phyloP scores from a whole-genome alignment of 257 asterid genomes.

The Ilex aquifolium region DNA sequence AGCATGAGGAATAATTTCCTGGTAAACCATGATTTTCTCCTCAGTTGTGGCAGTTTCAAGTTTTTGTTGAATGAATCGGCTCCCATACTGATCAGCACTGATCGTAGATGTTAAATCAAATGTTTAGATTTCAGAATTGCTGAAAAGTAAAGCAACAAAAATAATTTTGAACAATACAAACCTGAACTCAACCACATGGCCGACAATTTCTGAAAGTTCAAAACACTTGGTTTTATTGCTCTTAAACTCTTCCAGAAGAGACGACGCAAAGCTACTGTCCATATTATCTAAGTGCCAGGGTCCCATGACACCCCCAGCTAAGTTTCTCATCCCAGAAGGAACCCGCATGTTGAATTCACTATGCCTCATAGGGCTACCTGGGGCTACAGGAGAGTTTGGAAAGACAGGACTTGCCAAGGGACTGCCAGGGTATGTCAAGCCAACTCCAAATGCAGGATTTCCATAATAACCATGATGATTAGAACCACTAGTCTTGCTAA shows the following conservation, averaged over 20 bases:
- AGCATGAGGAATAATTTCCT: slow-evolving; percentile 51
- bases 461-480: slow-evolving; percentile 11
- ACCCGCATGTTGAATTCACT: slow-evolving; percentile 10
- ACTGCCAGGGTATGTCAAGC: slow-evolving; percentile 16
- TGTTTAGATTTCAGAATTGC: background rate
- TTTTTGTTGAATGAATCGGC: slow-evolving; percentile 65
- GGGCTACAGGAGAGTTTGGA: slow-evolving; percentile 16
- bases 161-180: slow-evolving; percentile 10
- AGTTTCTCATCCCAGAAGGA: slow-evolving; percentile 13
- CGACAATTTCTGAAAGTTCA: slow-evolving; percentile 46
- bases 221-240: slow-evolving; percentile 46
- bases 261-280: slow-evolving; percentile 20
- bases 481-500: slow-evolving; percentile 7
- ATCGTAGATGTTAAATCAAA: slow-evolving; percentile 8
- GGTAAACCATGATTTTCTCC: slow-evolving; percentile 46
- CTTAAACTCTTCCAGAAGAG: slow-evolving; percentile 59
- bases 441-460: slow-evolving; percentile 11
- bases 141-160: slow-evolving; percentile 3
- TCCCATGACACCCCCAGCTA: slow-evolving; percentile 13
- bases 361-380: slow-evolving; percentile 20
- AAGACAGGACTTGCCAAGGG: slow-evolving; percentile 19
- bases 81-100: slow-evolving; percentile 66
- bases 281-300: slow-evolving; percentile 10
- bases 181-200: slow-evolving; percentile 59
- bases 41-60: slow-evolving; percentile 43